phyloP scores from a whole-genome alignment of 1,284 basidiomycete species.

The Ustilago nuda region DNA sequence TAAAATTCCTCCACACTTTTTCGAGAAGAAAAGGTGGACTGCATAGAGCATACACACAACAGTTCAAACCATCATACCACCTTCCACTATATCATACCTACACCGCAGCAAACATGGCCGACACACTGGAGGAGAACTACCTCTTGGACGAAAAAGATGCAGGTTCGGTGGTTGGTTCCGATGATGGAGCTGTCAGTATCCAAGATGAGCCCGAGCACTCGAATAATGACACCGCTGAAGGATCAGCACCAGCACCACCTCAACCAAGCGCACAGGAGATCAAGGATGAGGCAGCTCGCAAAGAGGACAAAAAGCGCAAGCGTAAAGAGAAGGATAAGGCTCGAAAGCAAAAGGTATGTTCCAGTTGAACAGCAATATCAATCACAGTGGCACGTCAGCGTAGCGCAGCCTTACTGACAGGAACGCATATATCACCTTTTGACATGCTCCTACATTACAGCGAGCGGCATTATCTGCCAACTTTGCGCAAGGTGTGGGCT shows the following conservation, averaged over 20 bases:
- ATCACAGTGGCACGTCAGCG: background rate
- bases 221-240: conserved; percentile 1
- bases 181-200: conserved; percentile 45
- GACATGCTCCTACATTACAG: conserved; percentile 17
- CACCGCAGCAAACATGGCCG: conserved; percentile 51
- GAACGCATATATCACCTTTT: background rate
- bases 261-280: conserved; percentile 6
- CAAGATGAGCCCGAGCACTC: conserved; percentile 27
- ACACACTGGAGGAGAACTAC: conserved; percentile 60
- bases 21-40: conserved; percentile 2
- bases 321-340: conserved; percentile 56
- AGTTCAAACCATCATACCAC: background rate
- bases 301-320: conserved; percentile 58
- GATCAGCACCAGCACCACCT: background rate
- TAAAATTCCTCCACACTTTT: conserved; percentile 31
- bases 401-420: background rate
- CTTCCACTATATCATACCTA: background rate
- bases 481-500: conserved; percentile 37
- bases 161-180: conserved; percentile 33
- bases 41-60: conserved; percentile 3
- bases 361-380: background rate
- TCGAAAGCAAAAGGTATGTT: conserved; percentile 56
- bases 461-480: conserved; percentile 49
- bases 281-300: conserved; percentile 48
- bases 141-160: conserved; percentile 54